Evolutionary conservation across 2,329 filamentous ascomycete species (phyloP), one percentile per base, ranked within the genome.

Genomic region (Pyrenophora seminiperda): DNA sequence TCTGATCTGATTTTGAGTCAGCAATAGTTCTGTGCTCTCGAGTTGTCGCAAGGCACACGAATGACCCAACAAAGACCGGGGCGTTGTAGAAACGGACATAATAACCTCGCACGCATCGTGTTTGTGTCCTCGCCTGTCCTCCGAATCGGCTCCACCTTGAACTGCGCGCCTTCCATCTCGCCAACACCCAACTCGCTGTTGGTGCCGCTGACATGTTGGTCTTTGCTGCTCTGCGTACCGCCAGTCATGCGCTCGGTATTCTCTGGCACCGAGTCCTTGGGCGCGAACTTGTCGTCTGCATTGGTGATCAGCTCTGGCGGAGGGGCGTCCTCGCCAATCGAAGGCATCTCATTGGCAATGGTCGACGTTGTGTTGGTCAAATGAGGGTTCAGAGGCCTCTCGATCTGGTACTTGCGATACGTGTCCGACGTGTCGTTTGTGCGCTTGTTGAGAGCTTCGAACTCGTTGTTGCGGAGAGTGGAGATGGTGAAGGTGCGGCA

Each of bases 61-160:
- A 39, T 22, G 37, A n/a, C 36, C 36, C 30, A 32, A 29, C 19
- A 22, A 18, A 24, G 43, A 29, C 38, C 40, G 32, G 30, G 41
- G 18, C 27, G 41, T 30, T 55, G 51, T 53, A 61, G 53, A 57
- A 64, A 77, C 78, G 67, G 67, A 82, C 87, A 90, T 76, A 89
- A 80, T 69, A 99, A 84, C 59, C 94, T 86, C 32, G 94, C 92
- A 63, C 93, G 86, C 85, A 89, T 96, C 29, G 93, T 99, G 62
- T 83, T 81, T 38, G 83, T 78, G 76, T 94, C 89, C 76, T 99
- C 94, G 65, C 91, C 91, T 7, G 82, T 83, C 41, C 94, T 83
- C 54, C 89, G 85, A 61, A 97, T 76, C n/a, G 94, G 94, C 80
- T 96, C 90, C 66, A 97, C 86, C 72, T 85, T 89, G 77, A 97